Conservation (phyloP, 768 basidiomycete genomes). For the Tricholoma saponaceum region DNA sequence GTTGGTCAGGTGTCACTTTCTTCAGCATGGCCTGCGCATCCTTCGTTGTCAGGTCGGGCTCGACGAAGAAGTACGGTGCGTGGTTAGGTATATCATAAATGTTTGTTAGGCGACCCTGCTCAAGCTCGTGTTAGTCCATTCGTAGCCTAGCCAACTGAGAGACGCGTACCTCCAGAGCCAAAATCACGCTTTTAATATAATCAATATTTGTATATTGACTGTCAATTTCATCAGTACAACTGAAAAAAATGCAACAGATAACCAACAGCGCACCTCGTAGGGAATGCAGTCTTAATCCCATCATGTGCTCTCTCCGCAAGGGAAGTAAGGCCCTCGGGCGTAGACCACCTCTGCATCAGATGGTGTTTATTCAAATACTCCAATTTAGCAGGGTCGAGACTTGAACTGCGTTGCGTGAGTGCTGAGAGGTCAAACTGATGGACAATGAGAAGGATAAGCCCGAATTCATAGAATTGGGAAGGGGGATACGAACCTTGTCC, state of each 20-base stretch:
- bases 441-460: neutral
- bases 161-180: conserved; percentile 49
- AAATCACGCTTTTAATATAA: conserved; percentile 63
- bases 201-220: conserved; percentile 48
- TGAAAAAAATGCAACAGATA: neutral
- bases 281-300: conserved; percentile 52
- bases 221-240: neutral
- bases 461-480: neutral
- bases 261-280: conserved; percentile 45
- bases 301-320: conserved; percentile 54
- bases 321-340: conserved; percentile 43
- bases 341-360: conserved; percentile 52
- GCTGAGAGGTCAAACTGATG: conserved; percentile 69
- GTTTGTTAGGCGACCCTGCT: conserved; percentile 65
- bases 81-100: conserved; percentile 65
- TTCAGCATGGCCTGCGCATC: conserved; percentile 54
- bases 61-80: conserved; percentile 76
- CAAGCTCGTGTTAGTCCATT: neutral
- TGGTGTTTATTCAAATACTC: conserved; percentile 89
- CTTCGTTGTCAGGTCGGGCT: conserved; percentile 52
- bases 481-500: conserved; percentile 39
- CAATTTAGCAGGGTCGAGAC: conserved; percentile 75
- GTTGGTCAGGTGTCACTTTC: conserved; percentile 35
- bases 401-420: conserved; percentile 80
- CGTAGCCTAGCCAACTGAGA: neutral